A percentile compares a stretch with the other conserved stretches of the same genome.
Conservation (phyloP, 768 basidiomycete species). For the Rhizopogon roseolus region DNA sequence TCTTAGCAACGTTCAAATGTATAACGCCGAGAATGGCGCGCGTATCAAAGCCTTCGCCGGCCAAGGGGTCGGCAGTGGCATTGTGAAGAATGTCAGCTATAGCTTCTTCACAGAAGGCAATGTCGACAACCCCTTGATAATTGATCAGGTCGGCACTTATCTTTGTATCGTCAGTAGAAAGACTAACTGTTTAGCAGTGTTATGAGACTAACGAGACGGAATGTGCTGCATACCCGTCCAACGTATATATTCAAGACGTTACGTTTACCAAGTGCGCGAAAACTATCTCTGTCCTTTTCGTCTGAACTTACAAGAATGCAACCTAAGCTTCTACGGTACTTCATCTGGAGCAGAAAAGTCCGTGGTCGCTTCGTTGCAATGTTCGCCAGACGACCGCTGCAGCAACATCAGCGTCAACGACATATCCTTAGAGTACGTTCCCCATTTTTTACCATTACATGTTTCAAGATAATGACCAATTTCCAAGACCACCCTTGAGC, state of each 20-base stretch:
- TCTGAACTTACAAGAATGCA: conserved; percentile 26
- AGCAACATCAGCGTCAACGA: conserved; percentile 46
- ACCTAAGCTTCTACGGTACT: conserved; percentile 27
- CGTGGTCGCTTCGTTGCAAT: conserved; percentile 39
- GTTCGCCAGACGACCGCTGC: conserved; percentile 31
- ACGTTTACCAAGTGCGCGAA: conserved; percentile 26
- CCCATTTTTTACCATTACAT: background rate
- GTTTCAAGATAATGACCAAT: background rate
- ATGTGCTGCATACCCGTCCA: conserved; percentile 35
- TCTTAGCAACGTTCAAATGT: conserved; percentile 38
- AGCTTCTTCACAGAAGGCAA: conserved; percentile 25
- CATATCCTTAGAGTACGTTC: conserved; percentile 39
- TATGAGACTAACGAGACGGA: conserved; percentile 28
- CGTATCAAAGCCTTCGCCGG: conserved; percentile 51
- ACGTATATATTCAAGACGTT: conserved; percentile 35
- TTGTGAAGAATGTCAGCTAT: conserved; percentile 20
- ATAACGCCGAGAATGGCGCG: conserved; percentile 43
- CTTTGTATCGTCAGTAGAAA: background rate
- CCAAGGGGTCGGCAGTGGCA: conserved; percentile 35
- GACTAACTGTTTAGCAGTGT: conserved; percentile 21
- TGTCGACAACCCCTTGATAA: conserved; percentile 38
- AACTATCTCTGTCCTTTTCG: background rate
- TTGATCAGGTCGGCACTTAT: conserved; percentile 26
- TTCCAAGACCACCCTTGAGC: conserved; percentile 29
- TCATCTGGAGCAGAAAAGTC: conserved; percentile 35